Base-by-base conservation (phyloP, 768 basidiomycete genomes). In the Sarcodon sp. region DNA sequence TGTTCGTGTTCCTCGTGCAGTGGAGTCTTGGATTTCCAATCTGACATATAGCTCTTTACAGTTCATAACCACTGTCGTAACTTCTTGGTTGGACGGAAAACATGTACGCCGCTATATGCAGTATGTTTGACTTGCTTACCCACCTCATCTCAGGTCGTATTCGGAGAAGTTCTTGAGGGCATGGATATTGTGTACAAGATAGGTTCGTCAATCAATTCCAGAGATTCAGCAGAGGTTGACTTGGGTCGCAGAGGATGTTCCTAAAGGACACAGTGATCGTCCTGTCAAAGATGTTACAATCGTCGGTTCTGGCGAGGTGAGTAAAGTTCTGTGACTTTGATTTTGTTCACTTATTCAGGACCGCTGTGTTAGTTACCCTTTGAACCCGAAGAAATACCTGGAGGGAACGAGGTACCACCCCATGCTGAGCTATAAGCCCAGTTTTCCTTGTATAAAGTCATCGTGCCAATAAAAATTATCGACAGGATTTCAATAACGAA, bases 31-130 rank as follows among this genome's bases (percentile, higher is more conserved):
- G 49, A 13, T 4, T 2, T 16, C 3, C 12, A 15, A 8, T 2
- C 31, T 36, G 11, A 35, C 44, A 53, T n/a, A 49, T 16, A 45
- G 36, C 15, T 10, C 50, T 10, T 33, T 45, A 5, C 35, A 94
- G 89, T 97, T 97, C 68, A 94, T 97, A 61, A 88, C 84, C 66
- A 94, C 92, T 43, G 75, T 80, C 53, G 64, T 77, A 49, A 97
- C 92, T 32, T 71, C 74, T 61, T 94, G 92, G 92, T 68, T 97
- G 59, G 91, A 97, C 65, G 83, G 83, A 55, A 83, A 81, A 64
- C 92, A 94, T 57, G 90, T 86, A 61, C 46, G 75, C 37, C 32
- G 32, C 43, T 12, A 37, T 9, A 21, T 6, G 39, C 34, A 46
- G 9, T 9, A 41, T 12, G 44, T 16, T 38, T 38, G 32, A 13